Conservation (phyloP, 495 filamentous ascomycete species). For the Bacidia rubella region DNA sequence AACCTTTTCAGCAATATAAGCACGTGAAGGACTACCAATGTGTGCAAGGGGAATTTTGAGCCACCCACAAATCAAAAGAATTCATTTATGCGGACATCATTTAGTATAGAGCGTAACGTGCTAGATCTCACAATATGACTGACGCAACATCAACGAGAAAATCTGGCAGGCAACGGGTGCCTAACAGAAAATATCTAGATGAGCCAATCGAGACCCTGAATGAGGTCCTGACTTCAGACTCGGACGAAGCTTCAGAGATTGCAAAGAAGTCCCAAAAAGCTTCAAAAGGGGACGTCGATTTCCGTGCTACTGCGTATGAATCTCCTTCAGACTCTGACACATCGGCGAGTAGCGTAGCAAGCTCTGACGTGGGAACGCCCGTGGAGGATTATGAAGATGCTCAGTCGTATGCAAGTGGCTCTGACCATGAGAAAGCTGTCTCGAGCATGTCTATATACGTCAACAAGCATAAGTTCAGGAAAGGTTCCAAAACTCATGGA, state of each 20-base stretch:
- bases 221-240: conserved; percentile 13
- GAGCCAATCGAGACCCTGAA: conserved; percentile 15
- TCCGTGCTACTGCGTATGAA: conserved; percentile 9
- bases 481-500: background rate
- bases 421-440: background rate
- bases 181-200: conserved; percentile 16
- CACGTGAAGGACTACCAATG: too few relatives aligned
- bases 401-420: conserved; percentile 10
- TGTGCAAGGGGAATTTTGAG: too few relatives aligned
- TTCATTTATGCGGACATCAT: too few relatives aligned
- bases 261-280: background rate
- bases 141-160: conserved; percentile 7
- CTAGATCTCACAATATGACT: background rate
- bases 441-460: background rate
- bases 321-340: conserved; percentile 9
- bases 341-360: conserved; percentile 3
- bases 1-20: too few relatives aligned
- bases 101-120: background rate
- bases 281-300: conserved; percentile 8
- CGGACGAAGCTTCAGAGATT: conserved; percentile 13
- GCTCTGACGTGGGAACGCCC: conserved; percentile 18
- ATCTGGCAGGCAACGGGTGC: conserved; percentile 18
- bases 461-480: background rate
- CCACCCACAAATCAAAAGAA: too few relatives aligned
- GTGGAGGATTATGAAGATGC: conserved; percentile 16